These are phyloP conservation scores for Dictyophora rubrovolvata DNA, from an alignment of 768 basidiomycete species.

Conservation along the genomic window DNA sequence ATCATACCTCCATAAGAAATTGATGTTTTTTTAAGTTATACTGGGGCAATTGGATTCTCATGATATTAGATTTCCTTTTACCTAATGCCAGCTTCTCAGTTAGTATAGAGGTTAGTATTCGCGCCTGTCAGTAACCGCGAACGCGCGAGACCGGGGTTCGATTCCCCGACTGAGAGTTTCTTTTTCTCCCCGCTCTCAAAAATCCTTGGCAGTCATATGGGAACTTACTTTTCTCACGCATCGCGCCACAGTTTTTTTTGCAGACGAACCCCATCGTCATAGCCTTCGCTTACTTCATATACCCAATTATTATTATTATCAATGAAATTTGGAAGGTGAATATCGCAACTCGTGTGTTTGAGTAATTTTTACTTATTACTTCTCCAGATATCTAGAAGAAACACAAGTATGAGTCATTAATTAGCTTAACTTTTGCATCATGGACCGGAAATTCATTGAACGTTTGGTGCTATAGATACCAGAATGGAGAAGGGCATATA, in stretches of 20 bases:
- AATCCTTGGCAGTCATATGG: too few relatives aligned
- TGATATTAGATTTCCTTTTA: too few relatives aligned
- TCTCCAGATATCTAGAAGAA: constrained; percentile 53
- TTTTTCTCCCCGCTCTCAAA: neutral
- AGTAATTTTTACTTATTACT: neutral
- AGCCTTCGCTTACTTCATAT: too few relatives aligned
- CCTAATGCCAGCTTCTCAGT: neutral
- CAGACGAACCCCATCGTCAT: too few relatives aligned
- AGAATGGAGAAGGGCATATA: constrained; percentile 67
- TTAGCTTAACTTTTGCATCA: neutral
- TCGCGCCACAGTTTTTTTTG: too few relatives aligned
- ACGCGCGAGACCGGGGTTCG: constrained; percentile 12
- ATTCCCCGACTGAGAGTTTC: constrained; percentile 10
- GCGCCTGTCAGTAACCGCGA: constrained; percentile 8
- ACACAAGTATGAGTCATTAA: constrained; percentile 38
- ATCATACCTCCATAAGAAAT: too few relatives aligned
- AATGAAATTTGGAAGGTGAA: constrained; percentile 57
- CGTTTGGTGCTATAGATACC: constrained; percentile 36
- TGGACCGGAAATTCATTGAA: neutral
- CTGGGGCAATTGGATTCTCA: too few relatives aligned
- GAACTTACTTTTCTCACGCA: too few relatives aligned
- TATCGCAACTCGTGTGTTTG: neutral
- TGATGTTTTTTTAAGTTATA: too few relatives aligned
- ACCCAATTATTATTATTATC: neutral
- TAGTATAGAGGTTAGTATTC: constrained; percentile 12